Evolutionary conservation across 768 basidiomycete species (phyloP), one percentile per base, ranked within the genome.

Genomic region (Lentinula edodes): DNA sequence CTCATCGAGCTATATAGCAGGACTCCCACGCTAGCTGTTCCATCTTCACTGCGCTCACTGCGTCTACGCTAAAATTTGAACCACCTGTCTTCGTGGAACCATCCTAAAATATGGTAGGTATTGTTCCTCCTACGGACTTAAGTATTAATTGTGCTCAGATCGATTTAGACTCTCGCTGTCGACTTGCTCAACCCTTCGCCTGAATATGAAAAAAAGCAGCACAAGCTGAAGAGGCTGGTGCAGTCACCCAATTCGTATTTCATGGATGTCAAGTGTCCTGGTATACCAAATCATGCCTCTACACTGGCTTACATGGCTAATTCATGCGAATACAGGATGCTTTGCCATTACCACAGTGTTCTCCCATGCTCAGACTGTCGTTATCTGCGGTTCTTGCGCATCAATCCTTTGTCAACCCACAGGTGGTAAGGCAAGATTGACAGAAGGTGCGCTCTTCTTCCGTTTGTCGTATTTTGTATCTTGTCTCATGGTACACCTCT

Each of bases 221-320:
- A 98, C 90, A 98, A 98, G 85, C 91, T 98, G 76, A 98, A 99
- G 86, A 90, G 95, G 75, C 89, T 98, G 70, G 97, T 99, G 69
- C 97, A 98, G 79, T 89, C 89, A 58, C 97, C 97, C 66, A 94
- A 98, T 80, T 98, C 96, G 39, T 98, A 93, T 81, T 98, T 98
- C 81, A 98, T 99, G 97, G 97, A 99, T 71, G 95, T 98, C 70
- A 99, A 98, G 79, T 98, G 96, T 80, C 89, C 96, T 69, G 95
- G 93, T 93, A 64, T 62, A 88, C 78, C 32, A 5, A 1, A 13
- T 16, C 35, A 28, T 3, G 5, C 10, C 15, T 41, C 38, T 52
- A 20, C n/a, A 15, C 2, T 6, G 16, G n/a, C 5, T 13, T 7
- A 8, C 32, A 38, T 59, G 45, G 18, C 58, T 48, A 5, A 36